Evolutionary conservation across 2,329 filamentous ascomycete species (phyloP).

Genomic region (Blastomyces silverae): DNA sequence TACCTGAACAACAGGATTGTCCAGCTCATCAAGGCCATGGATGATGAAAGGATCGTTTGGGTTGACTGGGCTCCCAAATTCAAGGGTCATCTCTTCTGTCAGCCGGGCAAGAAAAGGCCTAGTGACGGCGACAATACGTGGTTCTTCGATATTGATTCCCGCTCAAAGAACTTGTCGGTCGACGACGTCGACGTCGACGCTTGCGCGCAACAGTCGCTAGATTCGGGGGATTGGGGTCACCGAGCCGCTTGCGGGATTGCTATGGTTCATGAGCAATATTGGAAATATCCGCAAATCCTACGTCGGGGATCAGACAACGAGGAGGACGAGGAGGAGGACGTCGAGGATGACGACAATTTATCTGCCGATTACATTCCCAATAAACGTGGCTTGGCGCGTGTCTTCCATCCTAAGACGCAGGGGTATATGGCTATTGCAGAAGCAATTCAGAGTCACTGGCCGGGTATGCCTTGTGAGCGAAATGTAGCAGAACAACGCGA

Average conservation of each 20-base stretch:
- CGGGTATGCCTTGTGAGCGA: background rate
- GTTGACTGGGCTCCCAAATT: conserved; percentile 26
- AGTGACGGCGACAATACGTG: conserved; percentile 23
- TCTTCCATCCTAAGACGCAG: conserved; percentile 26
- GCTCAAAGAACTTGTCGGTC: conserved; percentile 10
- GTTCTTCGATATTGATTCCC: conserved; percentile 27
- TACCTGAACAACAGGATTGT: conserved; percentile 26
- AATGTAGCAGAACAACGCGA: background rate
- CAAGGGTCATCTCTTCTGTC: conserved; percentile 28
- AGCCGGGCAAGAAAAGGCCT: conserved; percentile 17
- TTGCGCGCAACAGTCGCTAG: conserved; percentile 11
- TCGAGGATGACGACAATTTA: background rate
- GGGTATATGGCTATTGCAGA: conserved; percentile 26
- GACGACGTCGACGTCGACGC: conserved; percentile 14
- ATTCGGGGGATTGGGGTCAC: conserved; percentile 16
- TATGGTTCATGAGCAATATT: background rate
- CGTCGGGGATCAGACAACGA: background rate
- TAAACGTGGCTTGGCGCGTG: conserved; percentile 19
- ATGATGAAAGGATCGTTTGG: conserved; percentile 22
- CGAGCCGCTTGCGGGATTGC: conserved; percentile 18
- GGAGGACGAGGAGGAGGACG: background rate
- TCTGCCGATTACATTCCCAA: conserved; percentile 7
- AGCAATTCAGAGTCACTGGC: conserved; percentile 20
- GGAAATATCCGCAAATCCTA: conserved; percentile 13
- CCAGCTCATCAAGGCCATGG: conserved; percentile 22